A percentile compares a stretch with the other conserved stretches of the same genome.
Conservation (phyloP, 2,329 filamentous ascomycete species). For the Laburnicola sp. region DNA sequence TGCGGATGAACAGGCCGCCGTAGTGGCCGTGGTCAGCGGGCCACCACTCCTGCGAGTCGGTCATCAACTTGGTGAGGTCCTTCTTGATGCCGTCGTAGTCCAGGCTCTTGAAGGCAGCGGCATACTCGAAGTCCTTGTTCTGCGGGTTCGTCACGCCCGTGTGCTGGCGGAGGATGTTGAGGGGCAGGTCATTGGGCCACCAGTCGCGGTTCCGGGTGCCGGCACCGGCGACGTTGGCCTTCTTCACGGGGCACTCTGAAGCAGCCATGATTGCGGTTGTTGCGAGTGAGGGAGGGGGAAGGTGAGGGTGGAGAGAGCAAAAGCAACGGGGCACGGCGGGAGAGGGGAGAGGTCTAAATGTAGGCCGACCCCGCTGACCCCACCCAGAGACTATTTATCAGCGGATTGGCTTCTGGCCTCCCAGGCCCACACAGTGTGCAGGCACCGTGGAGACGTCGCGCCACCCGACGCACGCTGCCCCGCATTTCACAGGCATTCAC, state of each 20-base stretch:
- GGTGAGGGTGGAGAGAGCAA: background rate
- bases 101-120: slow-evolving; percentile 70
- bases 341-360: background rate
- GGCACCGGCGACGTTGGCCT: slow-evolving; percentile 54
- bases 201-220: slow-evolving; percentile 72
- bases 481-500: too few relatives aligned
- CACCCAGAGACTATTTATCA: slow-evolving; percentile 4
- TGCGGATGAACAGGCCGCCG: slow-evolving; percentile 76
- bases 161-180: slow-evolving; percentile 76
- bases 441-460: slow-evolving; percentile 1
- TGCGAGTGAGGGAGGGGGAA: slow-evolving; percentile 15
- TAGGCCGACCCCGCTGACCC: slow-evolving; percentile 4
- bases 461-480: background rate
- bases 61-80: slow-evolving; percentile 72
- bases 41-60: slow-evolving; percentile 80
- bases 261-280: slow-evolving; percentile 38
- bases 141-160: slow-evolving; percentile 65
- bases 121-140: slow-evolving; percentile 70
- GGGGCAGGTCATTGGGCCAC: slow-evolving; percentile 70
- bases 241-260: slow-evolving; percentile 42
- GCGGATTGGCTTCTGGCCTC: slow-evolving; percentile 6
- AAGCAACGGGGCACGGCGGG: background rate
- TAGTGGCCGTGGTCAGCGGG: slow-evolving; percentile 82
- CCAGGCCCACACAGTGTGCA: background rate
- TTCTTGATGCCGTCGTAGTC: slow-evolving; percentile 74